These are phyloP conservation scores for Euptelea pleiosperma DNA, from an alignment of 164 flowering plant species.

Conservation along the genomic window DNA sequence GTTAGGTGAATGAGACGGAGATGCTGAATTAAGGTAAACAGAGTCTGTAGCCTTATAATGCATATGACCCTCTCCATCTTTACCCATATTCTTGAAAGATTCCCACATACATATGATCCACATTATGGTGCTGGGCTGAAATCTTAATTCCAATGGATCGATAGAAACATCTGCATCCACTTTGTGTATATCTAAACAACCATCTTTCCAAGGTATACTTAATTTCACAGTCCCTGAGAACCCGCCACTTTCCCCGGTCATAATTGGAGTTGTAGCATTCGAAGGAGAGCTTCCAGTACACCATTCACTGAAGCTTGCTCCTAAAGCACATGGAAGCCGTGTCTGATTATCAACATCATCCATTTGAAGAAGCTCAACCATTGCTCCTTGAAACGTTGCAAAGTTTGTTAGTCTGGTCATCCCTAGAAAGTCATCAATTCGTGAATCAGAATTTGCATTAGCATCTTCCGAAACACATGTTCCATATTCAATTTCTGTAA, in stretches of 20 bases:
- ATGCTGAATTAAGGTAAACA: conserved; percentile 29
- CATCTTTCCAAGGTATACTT: conserved; percentile 92
- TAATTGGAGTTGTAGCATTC: conserved; percentile 39
- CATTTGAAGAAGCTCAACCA: conserved; percentile 66
- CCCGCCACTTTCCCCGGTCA: conserved; percentile 71
- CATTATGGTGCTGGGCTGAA: conserved; percentile 64
- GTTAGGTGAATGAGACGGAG: conserved; percentile 33
- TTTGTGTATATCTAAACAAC: conserved; percentile 70
- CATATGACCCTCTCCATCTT: conserved; percentile 18
- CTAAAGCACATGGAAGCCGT: conserved; percentile 22
- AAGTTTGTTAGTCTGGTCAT: conserved; percentile 59
- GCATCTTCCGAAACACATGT: conserved; percentile 62
- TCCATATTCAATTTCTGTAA: conserved; percentile 72
- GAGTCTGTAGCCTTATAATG: conserved; percentile 30
- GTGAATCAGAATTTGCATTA: no score
- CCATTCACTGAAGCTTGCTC: conserved; percentile 24
- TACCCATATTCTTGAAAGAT: conserved; percentile 27
- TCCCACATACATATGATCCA: conserved; percentile 62
- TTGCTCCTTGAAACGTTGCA: conserved; percentile 70
- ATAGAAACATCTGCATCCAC: conserved; percentile 68
- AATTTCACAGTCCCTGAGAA: conserved; percentile 72
- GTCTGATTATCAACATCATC: conserved; percentile 37
- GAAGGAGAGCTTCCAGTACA: conserved; percentile 28
- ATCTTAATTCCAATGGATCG: conserved; percentile 60
- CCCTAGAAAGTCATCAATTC: conserved; percentile 55